These are phyloP conservation scores for Arthrobotrys sinensis DNA, from an alignment of 2,329 filamentous ascomycete genomes.

Conservation along the genomic window DNA sequence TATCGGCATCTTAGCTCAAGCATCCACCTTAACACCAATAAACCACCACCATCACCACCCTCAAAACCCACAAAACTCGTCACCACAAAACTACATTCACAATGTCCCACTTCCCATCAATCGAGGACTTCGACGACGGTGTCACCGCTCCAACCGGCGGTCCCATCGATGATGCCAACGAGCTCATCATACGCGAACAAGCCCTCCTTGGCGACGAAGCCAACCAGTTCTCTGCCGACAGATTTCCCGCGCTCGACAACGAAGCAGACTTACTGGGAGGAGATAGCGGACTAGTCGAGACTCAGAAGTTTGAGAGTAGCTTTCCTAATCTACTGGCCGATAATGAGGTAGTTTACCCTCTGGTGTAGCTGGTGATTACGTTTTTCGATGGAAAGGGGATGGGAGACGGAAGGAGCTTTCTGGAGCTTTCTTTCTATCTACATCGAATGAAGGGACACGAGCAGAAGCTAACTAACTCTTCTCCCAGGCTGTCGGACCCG, in stretches of 20 bases:
- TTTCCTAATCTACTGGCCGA: constrained; percentile 85
- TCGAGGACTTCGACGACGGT: constrained; percentile 81
- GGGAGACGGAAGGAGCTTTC: neutral
- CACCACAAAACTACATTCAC: constrained; percentile 58
- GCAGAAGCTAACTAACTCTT: constrained; percentile 2
- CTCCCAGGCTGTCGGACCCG: constrained; percentile 78
- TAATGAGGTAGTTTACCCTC: constrained; percentile 58
- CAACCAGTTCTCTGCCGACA: constrained; percentile 80
- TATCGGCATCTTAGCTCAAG: neutral
- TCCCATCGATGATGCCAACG: constrained; percentile 75
- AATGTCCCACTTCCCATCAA: constrained; percentile 85
- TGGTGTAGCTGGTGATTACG: neutral
- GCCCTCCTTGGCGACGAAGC: constrained; percentile 93
- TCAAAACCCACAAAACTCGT: constrained; percentile 1
- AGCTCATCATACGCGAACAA: constrained; percentile 93
- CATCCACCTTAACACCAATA: constrained; percentile 14
- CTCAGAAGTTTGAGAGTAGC: constrained; percentile 81
- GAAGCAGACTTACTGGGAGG: constrained; percentile 82
- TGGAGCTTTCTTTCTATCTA: constrained; percentile 6
- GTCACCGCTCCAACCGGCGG: constrained; percentile 66
- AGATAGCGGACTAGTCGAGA: constrained; percentile 70
- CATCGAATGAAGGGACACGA: neutral
- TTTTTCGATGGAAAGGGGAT: neutral
- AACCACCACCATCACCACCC: constrained; percentile 22
- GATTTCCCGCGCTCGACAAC: constrained; percentile 65